A percentile compares a stretch with the other conserved stretches of the same genome.
phyloP scores from a whole-genome alignment of 257 asterid genomes.

The Penstemon eatonii region DNA sequence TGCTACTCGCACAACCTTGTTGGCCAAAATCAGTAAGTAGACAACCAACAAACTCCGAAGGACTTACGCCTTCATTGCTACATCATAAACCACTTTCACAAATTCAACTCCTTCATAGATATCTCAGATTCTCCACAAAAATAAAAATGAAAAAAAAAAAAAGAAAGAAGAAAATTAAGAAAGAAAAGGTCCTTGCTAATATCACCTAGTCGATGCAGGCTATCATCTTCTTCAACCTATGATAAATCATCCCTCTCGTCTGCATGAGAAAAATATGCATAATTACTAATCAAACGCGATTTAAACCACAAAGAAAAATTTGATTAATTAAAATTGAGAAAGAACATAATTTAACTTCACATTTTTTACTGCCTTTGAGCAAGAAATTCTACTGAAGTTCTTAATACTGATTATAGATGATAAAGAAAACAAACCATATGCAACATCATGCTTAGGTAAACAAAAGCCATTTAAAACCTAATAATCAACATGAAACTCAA shows the following conservation, averaged over 20 bases:
- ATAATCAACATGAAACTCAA: neutral
- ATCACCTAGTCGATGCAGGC: conserved; percentile 78
- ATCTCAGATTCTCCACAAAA: neutral
- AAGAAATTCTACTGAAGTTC: too few relatives aligned
- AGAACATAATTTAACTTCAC: neutral
- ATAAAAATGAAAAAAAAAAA: neutral
- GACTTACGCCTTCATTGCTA: conserved; percentile 67
- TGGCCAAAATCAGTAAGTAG: conserved; percentile 67
- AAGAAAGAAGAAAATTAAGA: neutral
- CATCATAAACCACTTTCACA: conserved; percentile 17
- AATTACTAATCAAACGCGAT: conserved; percentile 1
- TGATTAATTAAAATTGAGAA: neutral
- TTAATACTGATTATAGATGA: too few relatives aligned
- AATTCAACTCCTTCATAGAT: neutral
- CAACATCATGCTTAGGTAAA: too few relatives aligned
- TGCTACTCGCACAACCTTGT: conserved; percentile 53
- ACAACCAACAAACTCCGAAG: conserved; percentile 70
- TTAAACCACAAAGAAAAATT: neutral
- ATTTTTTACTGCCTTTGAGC: neutral
- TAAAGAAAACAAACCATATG: too few relatives aligned
- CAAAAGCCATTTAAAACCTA: too few relatives aligned
- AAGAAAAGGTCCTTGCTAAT: conserved; percentile 9
- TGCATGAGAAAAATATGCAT: conserved; percentile 38
- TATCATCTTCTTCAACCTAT: conserved; percentile 69
- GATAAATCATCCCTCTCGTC: conserved; percentile 84